Conservation (phyloP, 345 rosid species). For the Eucalyptus regnans region DNA sequence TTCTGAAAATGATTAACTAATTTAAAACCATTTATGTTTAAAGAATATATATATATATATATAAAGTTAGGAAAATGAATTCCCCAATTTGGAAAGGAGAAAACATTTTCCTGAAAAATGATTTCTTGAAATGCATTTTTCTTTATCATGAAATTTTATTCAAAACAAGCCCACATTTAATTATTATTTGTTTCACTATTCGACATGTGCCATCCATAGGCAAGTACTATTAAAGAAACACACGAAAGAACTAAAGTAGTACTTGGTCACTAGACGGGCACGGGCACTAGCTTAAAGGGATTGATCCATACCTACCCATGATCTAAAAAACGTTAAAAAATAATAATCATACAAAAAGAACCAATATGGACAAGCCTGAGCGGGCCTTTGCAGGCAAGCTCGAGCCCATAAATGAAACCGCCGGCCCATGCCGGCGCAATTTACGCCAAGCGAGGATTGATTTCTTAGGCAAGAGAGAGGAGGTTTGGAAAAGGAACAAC, state of each 20-base stretch:
- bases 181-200: neutral
- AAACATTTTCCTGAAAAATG: neutral
- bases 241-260: neutral
- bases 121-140: neutral
- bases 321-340: neutral
- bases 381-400: neutral
- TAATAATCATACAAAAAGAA: neutral
- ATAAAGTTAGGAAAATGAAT: neutral
- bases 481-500: neutral
- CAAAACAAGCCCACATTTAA: accelerated
- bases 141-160: neutral
- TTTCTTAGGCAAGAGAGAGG: neutral
- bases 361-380: neutral
- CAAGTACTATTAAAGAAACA: neutral
- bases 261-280: neutral
- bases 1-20: neutral
- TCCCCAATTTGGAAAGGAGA: neutral
- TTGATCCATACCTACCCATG: neutral
- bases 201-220: neutral
- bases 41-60: neutral
- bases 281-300: neutral
- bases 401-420: neutral
- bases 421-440: neutral
- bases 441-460: neutral
- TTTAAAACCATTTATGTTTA: neutral